Evolutionary conservation across 2,329 filamentous ascomycete genomes (phyloP), one percentile per base, ranked within the genome.

Genomic region (Xenoacremonium recifei): DNA sequence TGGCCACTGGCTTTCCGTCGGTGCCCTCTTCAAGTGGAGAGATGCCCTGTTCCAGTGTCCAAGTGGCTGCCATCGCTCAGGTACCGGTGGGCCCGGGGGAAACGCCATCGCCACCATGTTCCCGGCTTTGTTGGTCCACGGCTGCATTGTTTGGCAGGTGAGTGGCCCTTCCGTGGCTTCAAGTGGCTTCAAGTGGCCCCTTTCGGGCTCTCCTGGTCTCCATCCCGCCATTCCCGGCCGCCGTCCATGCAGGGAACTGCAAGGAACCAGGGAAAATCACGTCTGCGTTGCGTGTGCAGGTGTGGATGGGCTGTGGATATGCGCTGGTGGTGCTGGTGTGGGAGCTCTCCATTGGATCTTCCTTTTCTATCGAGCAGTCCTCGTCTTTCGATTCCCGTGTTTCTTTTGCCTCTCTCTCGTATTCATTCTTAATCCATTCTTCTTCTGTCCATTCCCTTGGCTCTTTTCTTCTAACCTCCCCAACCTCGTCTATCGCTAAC

Each of bases 71-170:
- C 7, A 31, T 7, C 12, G 29, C 29, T 34, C 32, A 34, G 32
- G 32, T 34, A 34, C 32, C 32, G 17, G 32, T 34, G 32, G 32
- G 32, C 32, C 15, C n/a, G 16, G 16, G 32, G 17, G 32, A n/a
- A n/a, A 34, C 32, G 32, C 32, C 32, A 34, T 34, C 7, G 32
- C 32, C 16, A 9, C 32, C 9, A 34, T 34, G 5, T 34, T 15
- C 32, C 32, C 15, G 15, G 16, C 15, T 34, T 19, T 20, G 32
- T 34, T 20, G 5, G 7, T 34, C 17, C 23, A n/a, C n/a, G n/a
- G n/a, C n/a, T n/a, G n/a, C n/a, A n/a, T n/a, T 31, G 7, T 15
- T 31, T 15, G 23, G 13, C 13, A n/a, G n/a, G n/a, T n/a, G n/a
- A n/a, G n/a, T n/a, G n/a, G n/a, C n/a, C n/a, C n/a, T n/a, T n/a